Conservation (phyloP, 2,329 filamentous ascomycete genomes). For the Albophoma yamanashiensis region DNA sequence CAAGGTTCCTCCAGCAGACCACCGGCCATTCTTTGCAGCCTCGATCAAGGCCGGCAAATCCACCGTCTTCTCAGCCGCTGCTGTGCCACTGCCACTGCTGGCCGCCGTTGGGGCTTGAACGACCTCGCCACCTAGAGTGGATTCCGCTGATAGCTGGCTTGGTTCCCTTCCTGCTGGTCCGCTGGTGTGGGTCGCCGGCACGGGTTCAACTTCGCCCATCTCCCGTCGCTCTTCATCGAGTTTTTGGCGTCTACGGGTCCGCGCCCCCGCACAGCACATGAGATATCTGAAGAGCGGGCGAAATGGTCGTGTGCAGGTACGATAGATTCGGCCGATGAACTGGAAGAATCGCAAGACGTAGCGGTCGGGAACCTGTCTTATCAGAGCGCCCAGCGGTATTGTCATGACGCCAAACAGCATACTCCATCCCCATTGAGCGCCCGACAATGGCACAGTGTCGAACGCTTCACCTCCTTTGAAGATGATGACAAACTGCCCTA, state of each 20-base stretch:
- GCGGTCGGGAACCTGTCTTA: conserved; percentile 28
- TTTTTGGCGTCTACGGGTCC: conserved; percentile 10
- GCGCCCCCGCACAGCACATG: conserved; percentile 10
- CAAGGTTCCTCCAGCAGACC: conserved; percentile 16
- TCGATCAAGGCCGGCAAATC: conserved; percentile 21
- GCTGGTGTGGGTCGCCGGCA: conserved; percentile 1
- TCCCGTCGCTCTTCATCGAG: conserved; percentile 11
- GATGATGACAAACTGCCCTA: conserved; percentile 61
- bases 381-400: conserved; percentile 45
- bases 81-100: not conserved
- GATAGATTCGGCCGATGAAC: conserved; percentile 7
- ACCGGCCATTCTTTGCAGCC: conserved; percentile 16
- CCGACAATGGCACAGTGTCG: conserved; percentile 48
- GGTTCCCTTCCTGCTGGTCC: not conserved
- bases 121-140: not conserved
- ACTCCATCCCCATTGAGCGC: conserved; percentile 59
- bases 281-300: conserved; percentile 5
- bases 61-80: conserved; percentile 7
- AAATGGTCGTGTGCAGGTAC: conserved; percentile 10
- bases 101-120: not conserved
- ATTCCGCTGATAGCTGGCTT: not conserved
- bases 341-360: conserved; percentile 18
- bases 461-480: conserved; percentile 61
- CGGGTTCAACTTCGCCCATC: conserved; percentile 13
- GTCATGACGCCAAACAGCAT: conserved; percentile 57